Percentiles rank a stretch among this genome's conserved stretches.
Conservation (phyloP, 345 rosid species). For the Lumnitzera littorea region DNA sequence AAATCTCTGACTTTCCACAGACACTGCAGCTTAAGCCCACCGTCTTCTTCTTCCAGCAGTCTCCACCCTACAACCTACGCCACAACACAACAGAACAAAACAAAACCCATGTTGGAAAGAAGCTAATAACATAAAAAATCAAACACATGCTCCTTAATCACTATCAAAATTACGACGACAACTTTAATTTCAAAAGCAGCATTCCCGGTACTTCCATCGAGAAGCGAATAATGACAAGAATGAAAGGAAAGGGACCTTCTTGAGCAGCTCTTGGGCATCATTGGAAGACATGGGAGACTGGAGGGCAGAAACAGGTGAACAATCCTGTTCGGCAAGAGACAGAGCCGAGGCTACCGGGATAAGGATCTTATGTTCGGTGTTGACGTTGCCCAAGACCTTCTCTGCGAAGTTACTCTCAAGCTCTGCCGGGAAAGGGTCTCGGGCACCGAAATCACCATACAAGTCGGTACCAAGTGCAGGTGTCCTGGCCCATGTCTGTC, state of each 20-base stretch:
- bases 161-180: too few species aligned
- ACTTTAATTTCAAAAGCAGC: too few species aligned
- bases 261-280: conserved; percentile 54
- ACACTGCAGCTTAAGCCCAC: conserved; percentile 68
- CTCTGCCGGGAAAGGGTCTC: conserved; percentile 76
- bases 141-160: too few species aligned
- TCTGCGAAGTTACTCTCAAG: conserved; percentile 76
- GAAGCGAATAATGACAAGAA: too few species aligned
- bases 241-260: conserved; percentile 40
- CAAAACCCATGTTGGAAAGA: too few species aligned
- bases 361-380: conserved; percentile 83
- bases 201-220: too few species aligned
- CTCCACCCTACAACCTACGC: conserved; percentile 86
- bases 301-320: conserved; percentile 56
- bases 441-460: conserved; percentile 62
- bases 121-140: too few species aligned
- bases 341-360: conserved; percentile 67
- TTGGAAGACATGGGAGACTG: conserved; percentile 54
- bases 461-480: conserved; percentile 24
- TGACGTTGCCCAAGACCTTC: conserved; percentile 54
- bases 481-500: conserved; percentile 2
- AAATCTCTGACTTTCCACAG: conserved; percentile 84
- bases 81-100: background rate
- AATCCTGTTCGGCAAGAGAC: conserved; percentile 59
- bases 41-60: conserved; percentile 51